Evolutionary conservation across 306 rosid species (phyloP).

Genomic region (Corylus americana): DNA sequence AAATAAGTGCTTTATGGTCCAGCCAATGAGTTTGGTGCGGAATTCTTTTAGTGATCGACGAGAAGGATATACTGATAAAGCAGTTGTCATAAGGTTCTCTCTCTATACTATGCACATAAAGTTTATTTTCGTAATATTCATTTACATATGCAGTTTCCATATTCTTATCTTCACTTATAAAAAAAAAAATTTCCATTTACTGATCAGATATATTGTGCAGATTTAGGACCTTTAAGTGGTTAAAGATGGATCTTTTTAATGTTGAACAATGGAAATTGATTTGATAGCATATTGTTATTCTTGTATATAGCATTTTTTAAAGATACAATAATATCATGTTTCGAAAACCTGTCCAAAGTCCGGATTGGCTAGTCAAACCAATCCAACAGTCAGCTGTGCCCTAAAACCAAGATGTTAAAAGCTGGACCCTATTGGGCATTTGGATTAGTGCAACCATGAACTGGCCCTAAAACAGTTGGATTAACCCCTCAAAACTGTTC

Average conservation of each 20-base stretch:
- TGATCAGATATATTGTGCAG: not conserved
- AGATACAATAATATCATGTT: not conserved
- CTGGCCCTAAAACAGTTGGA: too few relatives aligned
- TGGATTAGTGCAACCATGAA: too few relatives aligned
- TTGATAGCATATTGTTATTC: not conserved
- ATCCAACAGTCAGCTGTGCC: too few relatives aligned
- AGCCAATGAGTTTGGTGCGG: slow-evolving; percentile 89
- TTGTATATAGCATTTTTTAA: not conserved
- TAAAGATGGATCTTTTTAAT: not conserved
- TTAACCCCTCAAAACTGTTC: too few relatives aligned
- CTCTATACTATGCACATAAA: slow-evolving; percentile 18
- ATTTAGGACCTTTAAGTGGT: not conserved
- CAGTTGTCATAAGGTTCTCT: slow-evolving; percentile 77
- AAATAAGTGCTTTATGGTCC: slow-evolving; percentile 36
- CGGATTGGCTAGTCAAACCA: too few relatives aligned
- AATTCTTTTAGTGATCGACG: slow-evolving; percentile 75
- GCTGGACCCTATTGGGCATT: too few relatives aligned
- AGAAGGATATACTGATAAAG: slow-evolving; percentile 92
- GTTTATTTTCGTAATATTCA: slow-evolving; percentile 1
- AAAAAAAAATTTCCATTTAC: not conserved
- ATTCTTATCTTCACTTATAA: not conserved
- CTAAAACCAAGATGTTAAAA: too few relatives aligned
- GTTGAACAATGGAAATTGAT: not conserved
- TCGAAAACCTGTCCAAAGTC: not conserved
- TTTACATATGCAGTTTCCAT: slow-evolving; percentile 1